Conservation (phyloP, 2,329 filamentous ascomycete species). For the Aureobasidium leucospermi region DNA sequence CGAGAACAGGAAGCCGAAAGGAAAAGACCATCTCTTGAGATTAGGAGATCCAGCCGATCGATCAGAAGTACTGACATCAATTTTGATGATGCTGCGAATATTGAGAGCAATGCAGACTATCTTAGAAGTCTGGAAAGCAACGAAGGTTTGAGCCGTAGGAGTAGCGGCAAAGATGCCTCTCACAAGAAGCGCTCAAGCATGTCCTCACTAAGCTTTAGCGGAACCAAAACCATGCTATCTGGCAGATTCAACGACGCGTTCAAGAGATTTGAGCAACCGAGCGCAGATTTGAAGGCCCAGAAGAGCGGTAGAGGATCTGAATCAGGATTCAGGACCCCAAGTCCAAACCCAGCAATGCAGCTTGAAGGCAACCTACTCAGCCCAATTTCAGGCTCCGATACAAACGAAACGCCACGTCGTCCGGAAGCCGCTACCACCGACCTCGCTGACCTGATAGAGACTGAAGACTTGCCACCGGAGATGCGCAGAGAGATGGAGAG, state of each 20-base stretch:
- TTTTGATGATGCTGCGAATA: constrained; percentile 54
- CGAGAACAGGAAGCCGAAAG: constrained; percentile 60
- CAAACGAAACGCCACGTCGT: constrained; percentile 53
- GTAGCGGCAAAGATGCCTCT: constrained; percentile 36
- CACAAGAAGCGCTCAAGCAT: constrained; percentile 68
- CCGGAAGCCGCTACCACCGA: constrained; percentile 54
- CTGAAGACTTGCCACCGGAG: constrained; percentile 72
- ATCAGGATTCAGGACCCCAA: constrained; percentile 4
- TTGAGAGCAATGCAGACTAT: constrained; percentile 76
- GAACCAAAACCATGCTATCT: constrained; percentile 56
- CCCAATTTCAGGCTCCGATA: constrained; percentile 70
- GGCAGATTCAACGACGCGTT: constrained; percentile 92
- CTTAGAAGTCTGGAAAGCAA: constrained; percentile 66
- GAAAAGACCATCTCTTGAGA: constrained; percentile 26
- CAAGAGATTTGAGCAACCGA: constrained; percentile 65
- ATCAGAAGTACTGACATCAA: constrained; percentile 25
- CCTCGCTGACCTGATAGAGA: constrained; percentile 45
- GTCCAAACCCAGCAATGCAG: constrained; percentile 13
- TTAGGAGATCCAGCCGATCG: constrained; percentile 23
- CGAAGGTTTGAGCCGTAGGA: constrained; percentile 44
- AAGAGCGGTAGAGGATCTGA: constrained; percentile 2
- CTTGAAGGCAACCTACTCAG: constrained; percentile 44
- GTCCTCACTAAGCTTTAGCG: constrained; percentile 52
- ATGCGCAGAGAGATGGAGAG: constrained; percentile 86
- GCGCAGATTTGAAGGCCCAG: neutral